Evolutionary conservation across 1,284 basidiomycete species (phyloP), one percentile per base, ranked within the genome.

Genomic region (Xerocomus nothofagi): DNA sequence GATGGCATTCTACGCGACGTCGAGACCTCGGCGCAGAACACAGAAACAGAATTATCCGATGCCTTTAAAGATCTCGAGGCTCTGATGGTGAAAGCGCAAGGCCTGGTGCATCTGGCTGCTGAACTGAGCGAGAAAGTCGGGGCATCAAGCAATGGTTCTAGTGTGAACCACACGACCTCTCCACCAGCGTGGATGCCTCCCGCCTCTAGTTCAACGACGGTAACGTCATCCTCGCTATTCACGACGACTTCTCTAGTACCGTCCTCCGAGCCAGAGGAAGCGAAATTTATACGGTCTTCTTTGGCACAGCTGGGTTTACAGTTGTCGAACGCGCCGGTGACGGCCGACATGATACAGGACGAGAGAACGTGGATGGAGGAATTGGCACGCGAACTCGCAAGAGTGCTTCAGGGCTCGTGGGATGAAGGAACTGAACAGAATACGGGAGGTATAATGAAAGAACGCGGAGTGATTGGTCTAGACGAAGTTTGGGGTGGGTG

Each of bases 401-500:
- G 78, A 1, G 74, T 98, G 2, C 74, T 98, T 14, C 79, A 86
- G 57, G 82, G 84, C 14, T 65, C 64, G 4, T 49, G 52, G 24
- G 51, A 50, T 29, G 57, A 56, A 39, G 29, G 37, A 0, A 21
- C 43, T 0, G 57, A 49, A 15, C 50, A 44, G 39, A 56, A 40
- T 44, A 37, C 48, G 9, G 70, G 73, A 2, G 82, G 86, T 10
- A 73, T 87, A 59, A 86, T 89, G 85, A 75, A 74, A 53, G 72
- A 75, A 30, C 77, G 86, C 37, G 93, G 91, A 0, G 80, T 98
- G 15, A 78, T 98, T 20, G 91, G 88, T 0, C 73, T 98, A 17
- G 96, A 99, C 67, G 94, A 98, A 67, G 88, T 93, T 0, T 99
- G 96, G 96, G 93, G 93, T 37, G 81, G 91, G 2, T 99, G 96